phyloP scores from a whole-genome alignment of 768 basidiomycete genomes.

The Hemileccinum rubropunctum region DNA sequence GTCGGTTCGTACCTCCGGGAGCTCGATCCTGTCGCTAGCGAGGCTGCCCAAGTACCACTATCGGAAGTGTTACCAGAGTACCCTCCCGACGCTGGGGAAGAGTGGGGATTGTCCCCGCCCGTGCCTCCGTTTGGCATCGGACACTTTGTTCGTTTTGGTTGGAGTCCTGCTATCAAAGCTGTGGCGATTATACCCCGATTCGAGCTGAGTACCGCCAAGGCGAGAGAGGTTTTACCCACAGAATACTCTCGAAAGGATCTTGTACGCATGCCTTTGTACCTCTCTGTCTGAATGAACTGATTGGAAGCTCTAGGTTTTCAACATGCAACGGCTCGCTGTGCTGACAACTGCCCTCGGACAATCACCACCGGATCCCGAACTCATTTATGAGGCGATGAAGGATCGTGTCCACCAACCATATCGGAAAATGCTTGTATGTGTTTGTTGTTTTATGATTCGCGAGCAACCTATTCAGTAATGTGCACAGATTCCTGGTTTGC shows the following conservation, averaged over 20 bases:
- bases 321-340: constrained; percentile 93
- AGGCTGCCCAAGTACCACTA: constrained; percentile 86
- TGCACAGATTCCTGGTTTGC: constrained; percentile 88
- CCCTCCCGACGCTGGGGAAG: constrained; percentile 86
- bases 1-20: constrained; percentile 95
- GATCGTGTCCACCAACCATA: constrained; percentile 98
- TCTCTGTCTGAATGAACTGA: not conserved
- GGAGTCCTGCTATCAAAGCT: constrained; percentile 83
- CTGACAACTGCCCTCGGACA: constrained; percentile 91
- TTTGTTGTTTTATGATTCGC: not conserved
- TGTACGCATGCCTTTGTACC: constrained; percentile 38
- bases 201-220: constrained; percentile 94
- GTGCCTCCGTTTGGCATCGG: constrained; percentile 88
- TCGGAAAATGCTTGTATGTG: constrained; percentile 75
- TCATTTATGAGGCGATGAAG: constrained; percentile 99
- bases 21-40: constrained; percentile 74
- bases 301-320: constrained; percentile 77
- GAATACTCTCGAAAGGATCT: constrained; percentile 88
- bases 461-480: not conserved
- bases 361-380: constrained; percentile 87
- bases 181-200: constrained; percentile 94
- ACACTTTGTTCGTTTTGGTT: constrained; percentile 87
- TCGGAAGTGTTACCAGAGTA: constrained; percentile 97
- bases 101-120: constrained; percentile 90
- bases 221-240: constrained; percentile 82